Evolutionary conservation across 352 stramenopile species (phyloP).

Genomic region (Globisporangium orthogonon): DNA sequence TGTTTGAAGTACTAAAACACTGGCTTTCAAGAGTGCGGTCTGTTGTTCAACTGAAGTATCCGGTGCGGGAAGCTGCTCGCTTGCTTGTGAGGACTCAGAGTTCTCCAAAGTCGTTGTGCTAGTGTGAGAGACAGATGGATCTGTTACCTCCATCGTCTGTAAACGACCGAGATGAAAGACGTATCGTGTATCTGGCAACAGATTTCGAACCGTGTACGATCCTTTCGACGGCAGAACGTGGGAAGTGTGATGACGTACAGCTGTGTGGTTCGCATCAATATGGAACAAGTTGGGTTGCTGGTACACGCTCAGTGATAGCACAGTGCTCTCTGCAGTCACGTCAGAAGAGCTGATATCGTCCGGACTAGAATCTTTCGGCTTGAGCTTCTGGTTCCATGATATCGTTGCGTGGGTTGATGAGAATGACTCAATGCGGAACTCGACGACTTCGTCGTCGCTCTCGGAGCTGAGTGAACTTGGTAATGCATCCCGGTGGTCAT

Average conservation of each 20-base stretch:
- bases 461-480: neutral
- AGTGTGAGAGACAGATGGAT: too few relatives aligned
- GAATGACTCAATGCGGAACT: conserved; percentile 18
- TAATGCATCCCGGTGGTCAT: neutral
- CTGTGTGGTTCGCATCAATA: neutral
- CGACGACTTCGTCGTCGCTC: neutral
- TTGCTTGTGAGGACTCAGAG: neutral
- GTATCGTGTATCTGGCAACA: conserved; percentile 44
- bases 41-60: neutral
- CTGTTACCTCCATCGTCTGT: neutral
- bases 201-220: conserved; percentile 28
- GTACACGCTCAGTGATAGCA: conserved; percentile 5
- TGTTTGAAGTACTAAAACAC: conserved; percentile 41
- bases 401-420: conserved; percentile 26
- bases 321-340: neutral
- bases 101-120: neutral
- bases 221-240: conserved; percentile 29
- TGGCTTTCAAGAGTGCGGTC: neutral
- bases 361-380: neutral
- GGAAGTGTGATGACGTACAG: neutral
- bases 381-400: conserved; percentile 18
- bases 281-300: conserved; percentile 2
- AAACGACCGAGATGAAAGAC: conserved; percentile 19
- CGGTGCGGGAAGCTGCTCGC: neutral
- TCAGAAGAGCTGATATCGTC: neutral